Conservation (phyloP, 805 yeast species). For the Clavispora phyllophila region DNA sequence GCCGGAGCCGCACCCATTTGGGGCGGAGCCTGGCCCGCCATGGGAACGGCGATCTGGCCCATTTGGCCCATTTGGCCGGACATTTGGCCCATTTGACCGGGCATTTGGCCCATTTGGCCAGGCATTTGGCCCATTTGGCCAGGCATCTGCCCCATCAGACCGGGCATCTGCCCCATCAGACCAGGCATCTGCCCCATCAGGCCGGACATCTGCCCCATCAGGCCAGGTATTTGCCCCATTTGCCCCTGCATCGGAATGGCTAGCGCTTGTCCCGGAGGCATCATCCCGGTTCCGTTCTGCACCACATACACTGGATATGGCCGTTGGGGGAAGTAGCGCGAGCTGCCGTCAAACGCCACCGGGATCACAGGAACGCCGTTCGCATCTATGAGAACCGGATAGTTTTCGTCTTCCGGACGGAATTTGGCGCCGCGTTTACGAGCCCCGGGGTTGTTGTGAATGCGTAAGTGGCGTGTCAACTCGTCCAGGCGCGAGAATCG, state of each 20-base stretch:
- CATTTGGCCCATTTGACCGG: too few species aligned
- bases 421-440: conserved; percentile 12
- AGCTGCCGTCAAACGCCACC: conserved; percentile 24
- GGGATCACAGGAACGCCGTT: conserved; percentile 17
- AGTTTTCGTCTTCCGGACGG: conserved; percentile 4
- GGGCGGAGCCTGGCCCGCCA: too few species aligned
- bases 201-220: too few species aligned
- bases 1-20: too few species aligned
- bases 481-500: conserved; percentile 80
- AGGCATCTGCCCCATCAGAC: too few species aligned
- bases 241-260: conserved; percentile 5
- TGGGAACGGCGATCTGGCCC: not conserved
- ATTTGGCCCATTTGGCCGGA: not conserved
- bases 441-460: conserved; percentile 56
- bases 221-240: too few species aligned
- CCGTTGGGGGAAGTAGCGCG: conserved; percentile 23
- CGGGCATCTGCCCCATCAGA: too few species aligned
- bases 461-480: conserved; percentile 78
- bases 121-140: too few species aligned
- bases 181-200: too few species aligned
- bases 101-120: too few species aligned
- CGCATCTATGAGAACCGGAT: conserved; percentile 4
- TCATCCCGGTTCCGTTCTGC: conserved; percentile 9
- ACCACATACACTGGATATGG: conserved; percentile 36
- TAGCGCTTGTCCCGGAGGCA: conserved; percentile 7